A percentile compares a stretch with the other conserved stretches of the same genome.
Conservation (phyloP, 805 yeast species). For the Wickerhamomyces silvicola region DNA sequence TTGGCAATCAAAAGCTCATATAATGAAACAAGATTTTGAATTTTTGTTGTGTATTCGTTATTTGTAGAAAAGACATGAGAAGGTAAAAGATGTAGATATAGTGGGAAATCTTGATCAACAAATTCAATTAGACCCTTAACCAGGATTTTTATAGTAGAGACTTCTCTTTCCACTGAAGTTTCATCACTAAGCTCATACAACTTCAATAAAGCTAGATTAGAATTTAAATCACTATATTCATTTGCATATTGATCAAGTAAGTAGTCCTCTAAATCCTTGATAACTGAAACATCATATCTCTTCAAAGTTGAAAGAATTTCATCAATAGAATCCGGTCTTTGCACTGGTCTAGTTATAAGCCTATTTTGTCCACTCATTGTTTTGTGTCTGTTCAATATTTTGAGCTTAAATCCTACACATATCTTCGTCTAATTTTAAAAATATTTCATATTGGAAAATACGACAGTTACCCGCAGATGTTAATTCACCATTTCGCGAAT, state of each 20-base stretch:
- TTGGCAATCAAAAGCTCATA: constrained; percentile 19
- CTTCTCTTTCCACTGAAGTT: constrained; percentile 30
- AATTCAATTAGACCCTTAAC: constrained; percentile 36
- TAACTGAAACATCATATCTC: constrained; percentile 38
- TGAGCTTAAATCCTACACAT: background rate
- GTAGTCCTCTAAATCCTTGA: constrained; percentile 39
- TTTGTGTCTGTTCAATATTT: background rate
- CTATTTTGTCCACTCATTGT: constrained; percentile 26
- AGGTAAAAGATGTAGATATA: constrained; percentile 40
- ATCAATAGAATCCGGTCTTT: constrained; percentile 35
- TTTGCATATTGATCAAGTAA: constrained; percentile 31
- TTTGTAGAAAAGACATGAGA: constrained; percentile 25
- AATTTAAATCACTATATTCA: constrained; percentile 32
- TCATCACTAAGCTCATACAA: constrained; percentile 33
- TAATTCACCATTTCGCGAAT: too few species aligned
- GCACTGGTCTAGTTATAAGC: constrained; percentile 25
- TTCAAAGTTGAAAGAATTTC: constrained; percentile 35
- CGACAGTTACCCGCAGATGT: too few species aligned
- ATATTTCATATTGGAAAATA: too few species aligned
- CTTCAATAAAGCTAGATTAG: constrained; percentile 41
- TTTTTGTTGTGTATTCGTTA: constrained; percentile 20
- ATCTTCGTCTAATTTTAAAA: background rate
- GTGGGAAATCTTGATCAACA: constrained; percentile 35
- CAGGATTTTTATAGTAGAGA: constrained; percentile 31
- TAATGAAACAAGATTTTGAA: constrained; percentile 18